Evolutionary conservation across 2,329 filamentous ascomycete species (phyloP).

Genomic region (Ophiostoma novo-ulmi): DNA sequence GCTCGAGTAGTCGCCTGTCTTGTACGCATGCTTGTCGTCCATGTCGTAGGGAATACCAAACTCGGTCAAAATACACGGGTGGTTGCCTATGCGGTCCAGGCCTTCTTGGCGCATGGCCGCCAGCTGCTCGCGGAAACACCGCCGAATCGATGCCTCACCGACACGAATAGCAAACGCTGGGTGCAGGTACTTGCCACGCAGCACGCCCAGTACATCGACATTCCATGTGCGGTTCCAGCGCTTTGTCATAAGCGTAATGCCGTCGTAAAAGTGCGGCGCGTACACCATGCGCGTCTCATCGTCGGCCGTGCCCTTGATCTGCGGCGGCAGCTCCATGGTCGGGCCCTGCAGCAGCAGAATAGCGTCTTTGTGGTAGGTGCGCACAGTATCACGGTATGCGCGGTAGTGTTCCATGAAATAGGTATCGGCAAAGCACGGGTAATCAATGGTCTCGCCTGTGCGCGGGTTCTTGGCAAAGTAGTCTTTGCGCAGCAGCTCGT

Average conservation of each 20-base stretch:
- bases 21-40: conserved; percentile 94
- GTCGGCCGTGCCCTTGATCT: conserved; percentile 78
- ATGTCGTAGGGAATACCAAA: conserved; percentile 99
- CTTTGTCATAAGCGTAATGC: conserved; percentile 93
- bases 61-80: conserved; percentile 86
- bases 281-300: conserved; percentile 90
- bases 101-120: conserved; percentile 79
- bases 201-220: conserved; percentile 85
- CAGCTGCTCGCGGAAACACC: conserved; percentile 86
- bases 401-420: conserved; percentile 88
- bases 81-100: conserved; percentile 77
- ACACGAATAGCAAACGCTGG: conserved; percentile 90
- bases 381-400: conserved; percentile 67
- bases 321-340: conserved; percentile 84
- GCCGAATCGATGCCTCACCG: conserved; percentile 88
- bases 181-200: conserved; percentile 81
- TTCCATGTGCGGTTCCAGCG: conserved; percentile 99
- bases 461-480: conserved; percentile 79
- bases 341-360: conserved; percentile 90
- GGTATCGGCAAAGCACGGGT: conserved; percentile 80
- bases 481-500: conserved; percentile 73
- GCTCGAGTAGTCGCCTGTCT: conserved; percentile 89
- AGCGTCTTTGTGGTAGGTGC: conserved; percentile 68
- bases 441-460: conserved; percentile 69
- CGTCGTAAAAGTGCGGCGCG: conserved; percentile 93